A percentile compares a stretch with the other conserved stretches of the same genome.
These are phyloP conservation scores for Graphiopsis chlorocephala DNA, from an alignment of 2,329 filamentous ascomycete species.

Conservation along the genomic window DNA sequence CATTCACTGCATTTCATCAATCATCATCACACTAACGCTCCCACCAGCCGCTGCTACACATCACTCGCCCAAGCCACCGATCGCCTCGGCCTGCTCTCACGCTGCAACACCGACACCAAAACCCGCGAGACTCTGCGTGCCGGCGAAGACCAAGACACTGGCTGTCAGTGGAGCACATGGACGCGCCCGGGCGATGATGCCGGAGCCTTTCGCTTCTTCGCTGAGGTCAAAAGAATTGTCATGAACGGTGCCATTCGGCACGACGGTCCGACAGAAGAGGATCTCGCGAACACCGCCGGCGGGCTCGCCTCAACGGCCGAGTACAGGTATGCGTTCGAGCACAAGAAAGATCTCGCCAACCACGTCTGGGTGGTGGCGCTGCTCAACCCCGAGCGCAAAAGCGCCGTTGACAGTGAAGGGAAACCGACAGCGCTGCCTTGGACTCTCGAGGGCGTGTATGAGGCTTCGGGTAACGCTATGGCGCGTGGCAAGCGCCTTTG, in stretches of 20 bases:
- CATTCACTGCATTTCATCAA: not conserved
- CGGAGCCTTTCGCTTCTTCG: constrained; percentile 18
- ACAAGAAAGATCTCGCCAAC: constrained; percentile 13
- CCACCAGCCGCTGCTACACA: constrained; percentile 15
- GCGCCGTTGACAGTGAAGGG: not conserved
- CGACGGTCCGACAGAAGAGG: not conserved
- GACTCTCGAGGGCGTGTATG: constrained; percentile 14
- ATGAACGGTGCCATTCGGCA: constrained; percentile 14
- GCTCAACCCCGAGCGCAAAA: constrained; percentile 6
- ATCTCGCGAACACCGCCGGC: not conserved
- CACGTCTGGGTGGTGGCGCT: constrained; percentile 20
- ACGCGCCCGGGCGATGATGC: constrained; percentile 16
- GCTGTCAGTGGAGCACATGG: constrained; percentile 15
- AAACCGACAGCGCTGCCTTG: constrained; percentile 5
- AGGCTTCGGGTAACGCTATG: constrained; percentile 14
- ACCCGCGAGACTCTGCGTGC: constrained; percentile 9
- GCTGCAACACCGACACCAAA: constrained; percentile 13
- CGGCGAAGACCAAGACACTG: constrained; percentile 13
- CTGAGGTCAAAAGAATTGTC: constrained; percentile 14
- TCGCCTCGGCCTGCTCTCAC: constrained; percentile 18
- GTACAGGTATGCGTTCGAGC: constrained; percentile 1
- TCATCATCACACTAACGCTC: not conserved
- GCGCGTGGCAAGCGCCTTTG: constrained; percentile 17
- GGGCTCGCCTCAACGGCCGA: constrained; percentile 7
- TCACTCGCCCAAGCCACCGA: constrained; percentile 18